Evolutionary conservation across 1,284 basidiomycete genomes (phyloP), one percentile per base, ranked within the genome.

Genomic region (Leucocoprinus gongylophorus): DNA sequence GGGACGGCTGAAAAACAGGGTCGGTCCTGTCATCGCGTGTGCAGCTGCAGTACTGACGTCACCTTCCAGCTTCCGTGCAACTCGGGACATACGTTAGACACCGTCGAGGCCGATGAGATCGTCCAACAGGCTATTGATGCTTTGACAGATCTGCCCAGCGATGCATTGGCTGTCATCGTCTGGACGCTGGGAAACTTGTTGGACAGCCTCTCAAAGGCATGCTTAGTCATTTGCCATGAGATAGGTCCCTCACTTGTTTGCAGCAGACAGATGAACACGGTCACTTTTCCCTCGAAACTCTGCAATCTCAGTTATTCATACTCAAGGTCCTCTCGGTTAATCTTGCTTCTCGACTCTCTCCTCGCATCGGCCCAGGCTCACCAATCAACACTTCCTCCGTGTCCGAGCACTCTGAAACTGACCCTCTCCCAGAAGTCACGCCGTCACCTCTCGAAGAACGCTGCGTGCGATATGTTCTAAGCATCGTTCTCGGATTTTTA

Each of bases 301-400:
- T 95, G 7, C 91, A 95, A 62, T 95, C 93, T 0, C 91, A 95
- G 65, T 75, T 97, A 1, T 92, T 92, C 61, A 70, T 97, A 28
- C 76, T 97, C 58, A 92, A 95, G 68, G 82, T 95, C 38, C 71
- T 97, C 17, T 80, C 86, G 32, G 77, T 79, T 63, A 81, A 80
- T 55, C 80, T 97, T 38, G 37, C 37, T 3, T 17, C 37, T n/a
- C 18, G 37, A 26, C 72, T 71, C 28, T 62, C 71, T 32, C 71
- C 71, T 62, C 71, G 64, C 50, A 64, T 65, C 35, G 17, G 64
- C 68, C 42, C 21, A 10, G 62, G 62, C 21, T 67, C 70, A 10
- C 69, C 71, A 17, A 54, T 48, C 21, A 28, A 44, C 54, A 57
- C 48, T 45, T 51, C 29, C 39, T 44, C 41, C 21, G 37, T 30